phyloP scores from a whole-genome alignment of 169 alveolate genomes.

The Plasmodium blacklocki region DNA sequence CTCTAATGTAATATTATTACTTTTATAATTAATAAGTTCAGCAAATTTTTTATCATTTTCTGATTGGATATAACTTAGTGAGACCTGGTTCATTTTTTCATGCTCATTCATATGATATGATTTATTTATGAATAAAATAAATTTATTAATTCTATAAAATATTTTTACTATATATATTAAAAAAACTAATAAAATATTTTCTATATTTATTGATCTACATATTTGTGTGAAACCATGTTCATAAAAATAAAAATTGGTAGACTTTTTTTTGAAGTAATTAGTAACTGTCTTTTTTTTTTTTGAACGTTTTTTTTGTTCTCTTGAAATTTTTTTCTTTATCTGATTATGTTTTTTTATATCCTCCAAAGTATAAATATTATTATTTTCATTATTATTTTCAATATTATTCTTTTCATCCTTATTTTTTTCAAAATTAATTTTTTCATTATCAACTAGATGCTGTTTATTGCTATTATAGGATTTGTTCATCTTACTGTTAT shows the following conservation, averaged over 20 bases:
- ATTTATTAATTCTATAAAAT: conserved; percentile 22
- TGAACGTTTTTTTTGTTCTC: neutral
- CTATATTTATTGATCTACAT: conserved; percentile 57
- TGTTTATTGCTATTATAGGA: neutral
- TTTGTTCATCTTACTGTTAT: conserved; percentile 12
- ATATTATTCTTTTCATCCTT: neutral
- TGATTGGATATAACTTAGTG: no score
- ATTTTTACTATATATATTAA: conserved; percentile 28
- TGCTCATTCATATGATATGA: conserved; percentile 1
- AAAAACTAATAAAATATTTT: conserved; percentile 37
- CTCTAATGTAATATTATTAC: neutral
- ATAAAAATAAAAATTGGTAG: conserved; percentile 27
- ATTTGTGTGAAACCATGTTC: conserved; percentile 77
- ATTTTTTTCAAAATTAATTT: neutral
- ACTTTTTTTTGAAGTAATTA: conserved; percentile 13
- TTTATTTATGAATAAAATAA: neutral
- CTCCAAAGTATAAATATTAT: no score
- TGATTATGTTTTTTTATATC: neutral
- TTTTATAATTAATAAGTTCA: neutral
- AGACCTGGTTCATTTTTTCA: neutral
- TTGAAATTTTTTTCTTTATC: conserved; percentile 9
- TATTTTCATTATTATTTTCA: no score
- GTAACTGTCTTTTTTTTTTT: conserved; percentile 3
- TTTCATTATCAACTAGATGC: neutral
- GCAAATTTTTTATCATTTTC: neutral